Base-by-base conservation (phyloP, 306 rosid species). In the Alnus rubra region DNA sequence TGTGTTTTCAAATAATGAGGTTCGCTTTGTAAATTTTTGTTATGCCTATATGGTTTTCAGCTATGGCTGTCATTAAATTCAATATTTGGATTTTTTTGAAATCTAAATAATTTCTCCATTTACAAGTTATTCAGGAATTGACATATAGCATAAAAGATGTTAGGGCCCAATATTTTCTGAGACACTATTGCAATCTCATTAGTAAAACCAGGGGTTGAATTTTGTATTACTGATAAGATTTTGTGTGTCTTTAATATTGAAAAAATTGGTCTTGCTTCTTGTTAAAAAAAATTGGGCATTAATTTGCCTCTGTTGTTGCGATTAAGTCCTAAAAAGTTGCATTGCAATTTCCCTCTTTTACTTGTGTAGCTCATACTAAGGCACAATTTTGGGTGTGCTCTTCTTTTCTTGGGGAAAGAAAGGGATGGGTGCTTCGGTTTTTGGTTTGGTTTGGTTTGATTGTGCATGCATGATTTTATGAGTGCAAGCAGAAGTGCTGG, bases 51-150 rank as follows among this genome's bases (percentile, higher is more conserved):
- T 65, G 56, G 67, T 69, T 74, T 69, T 81, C 45, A 18, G 44
- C 74, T 73, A 16, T 69, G 59, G 60, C 16, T 42, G 69, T 75
- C 12, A 71, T 23, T 42, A 58, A 18, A 33, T 53, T 3, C 73
- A 58, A 74, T 74, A 65, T 64, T 52, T 6, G 70, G 65, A 45
- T 37, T 19, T 67, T 35, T 54, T 68, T 11, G 18, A 48, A 60
- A n/a, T 64, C 76, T 56, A 68, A 23, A 53, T 54, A 50, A 53
- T 31, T 42, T 55, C 18, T 42, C 31, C 35, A 53, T 51, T 3
- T 51, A 72, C 68, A 81, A 67, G 79, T 81, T 72, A 62, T 74
- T 77, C 23, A 73, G 77, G 39, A 78, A 71, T 52, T 35, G 55
- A 74, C 71, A 11, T 51, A 23, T 69, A 35, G 74, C 73, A 45